Evolutionary conservation across 2,329 filamentous ascomycete genomes (phyloP).

Genomic region (Venturia aucupariae): DNA sequence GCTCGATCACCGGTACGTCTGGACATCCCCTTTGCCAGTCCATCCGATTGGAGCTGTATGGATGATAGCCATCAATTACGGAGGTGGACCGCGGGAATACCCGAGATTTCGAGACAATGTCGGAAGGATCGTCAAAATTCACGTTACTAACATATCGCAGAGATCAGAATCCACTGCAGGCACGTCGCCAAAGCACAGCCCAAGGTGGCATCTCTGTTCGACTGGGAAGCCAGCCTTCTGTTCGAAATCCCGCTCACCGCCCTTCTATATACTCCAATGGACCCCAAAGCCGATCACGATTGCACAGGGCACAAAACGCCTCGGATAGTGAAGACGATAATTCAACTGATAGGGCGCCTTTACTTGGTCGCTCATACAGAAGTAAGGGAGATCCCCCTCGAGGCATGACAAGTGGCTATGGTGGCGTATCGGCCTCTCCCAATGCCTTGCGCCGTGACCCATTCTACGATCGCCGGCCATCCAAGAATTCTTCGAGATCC

Average conservation of each 20-base stretch:
- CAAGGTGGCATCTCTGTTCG: constrained; percentile 17
- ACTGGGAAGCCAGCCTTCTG: constrained; percentile 9
- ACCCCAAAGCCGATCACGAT: constrained; percentile 18
- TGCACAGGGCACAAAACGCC: constrained; percentile 15
- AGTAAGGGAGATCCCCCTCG: background rate
- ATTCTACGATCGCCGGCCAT: constrained; percentile 15
- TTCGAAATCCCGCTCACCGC: constrained; percentile 19
- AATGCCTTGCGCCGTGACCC: constrained; percentile 2
- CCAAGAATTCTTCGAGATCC: constrained; percentile 25
- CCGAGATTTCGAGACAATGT: background rate
- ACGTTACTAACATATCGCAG: constrained; percentile 14
- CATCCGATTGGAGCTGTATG: background rate
- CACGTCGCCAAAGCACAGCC: constrained; percentile 36
- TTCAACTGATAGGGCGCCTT: constrained; percentile 6
- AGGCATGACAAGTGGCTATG: constrained; percentile 3
- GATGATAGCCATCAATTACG: background rate
- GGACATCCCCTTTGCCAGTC: background rate
- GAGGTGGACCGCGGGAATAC: constrained; percentile 5
- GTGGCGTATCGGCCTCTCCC: constrained; percentile 14
- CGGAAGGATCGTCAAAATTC: background rate
- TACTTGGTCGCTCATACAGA: constrained; percentile 7
- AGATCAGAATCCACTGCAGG: constrained; percentile 32
- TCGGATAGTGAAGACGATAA: constrained; percentile 12
- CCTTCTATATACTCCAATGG: constrained; percentile 9
- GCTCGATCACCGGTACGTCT: constrained; percentile 68